Conservation (phyloP, 805 yeast species). For the Starmerella riodocensis region DNA sequence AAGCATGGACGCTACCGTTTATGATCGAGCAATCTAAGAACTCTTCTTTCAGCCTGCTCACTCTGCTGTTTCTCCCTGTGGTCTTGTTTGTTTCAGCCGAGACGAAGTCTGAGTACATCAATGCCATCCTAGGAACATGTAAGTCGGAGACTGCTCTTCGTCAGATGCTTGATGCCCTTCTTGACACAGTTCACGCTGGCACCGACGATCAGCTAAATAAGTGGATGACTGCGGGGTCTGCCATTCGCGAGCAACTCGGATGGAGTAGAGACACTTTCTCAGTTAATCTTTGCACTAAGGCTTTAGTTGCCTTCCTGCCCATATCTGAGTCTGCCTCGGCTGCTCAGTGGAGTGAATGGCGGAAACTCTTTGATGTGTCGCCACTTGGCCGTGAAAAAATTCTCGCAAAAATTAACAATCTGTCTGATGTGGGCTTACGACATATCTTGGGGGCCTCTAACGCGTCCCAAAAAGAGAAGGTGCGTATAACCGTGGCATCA, state of each 20-base stretch:
- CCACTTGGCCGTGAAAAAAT: background rate
- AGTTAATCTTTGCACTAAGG: background rate
- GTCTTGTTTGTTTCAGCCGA: background rate
- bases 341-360: background rate
- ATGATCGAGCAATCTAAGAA: conserved; percentile 2
- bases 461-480: conserved; percentile 1
- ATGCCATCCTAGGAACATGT: conserved; percentile 4
- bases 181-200: conserved; percentile 6
- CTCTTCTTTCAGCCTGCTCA: conserved; percentile 2
- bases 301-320: background rate
- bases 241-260: background rate
- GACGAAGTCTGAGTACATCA: conserved; percentile 1
- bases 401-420: background rate
- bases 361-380: background rate
- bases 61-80: conserved; percentile 9
- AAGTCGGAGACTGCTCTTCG: conserved; percentile 1
- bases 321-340: too few relatives aligned
- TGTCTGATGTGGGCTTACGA: background rate
- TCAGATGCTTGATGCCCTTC: conserved; percentile 4
- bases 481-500: conserved; percentile 1
- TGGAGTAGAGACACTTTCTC: background rate
- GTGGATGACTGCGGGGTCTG: background rate
- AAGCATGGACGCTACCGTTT: background rate
- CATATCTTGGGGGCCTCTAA: too few relatives aligned
- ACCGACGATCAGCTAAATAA: conserved; percentile 1